A percentile compares a stretch with the other conserved stretches of the same genome.
These are phyloP conservation scores for Trichoderma harzianum DNA, from an alignment of 2,329 filamentous ascomycete genomes.

Conservation along the genomic window DNA sequence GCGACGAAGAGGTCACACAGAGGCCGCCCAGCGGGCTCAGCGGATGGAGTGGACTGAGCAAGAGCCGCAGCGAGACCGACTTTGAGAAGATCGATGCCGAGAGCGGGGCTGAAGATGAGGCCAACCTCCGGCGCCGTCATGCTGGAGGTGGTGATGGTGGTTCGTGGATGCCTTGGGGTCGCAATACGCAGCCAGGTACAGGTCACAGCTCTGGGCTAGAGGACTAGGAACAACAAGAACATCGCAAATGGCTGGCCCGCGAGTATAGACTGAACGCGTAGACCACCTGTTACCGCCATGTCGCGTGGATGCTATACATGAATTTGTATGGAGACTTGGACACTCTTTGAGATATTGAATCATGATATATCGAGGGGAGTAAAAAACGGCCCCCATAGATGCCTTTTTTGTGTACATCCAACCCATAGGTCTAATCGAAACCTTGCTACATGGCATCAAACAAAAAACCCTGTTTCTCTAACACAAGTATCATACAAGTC, in stretches of 20 bases:
- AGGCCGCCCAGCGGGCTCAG: conserved; percentile 49
- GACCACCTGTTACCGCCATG: background rate
- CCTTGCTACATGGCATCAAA: background rate
- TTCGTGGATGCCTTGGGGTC: conserved; percentile 50
- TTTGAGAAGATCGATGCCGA: conserved; percentile 87
- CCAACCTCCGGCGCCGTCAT: conserved; percentile 33
- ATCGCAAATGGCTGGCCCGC: conserved; percentile 24
- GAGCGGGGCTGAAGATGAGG: conserved; percentile 56
- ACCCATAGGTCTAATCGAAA: background rate
- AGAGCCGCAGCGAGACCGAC: conserved; percentile 81
- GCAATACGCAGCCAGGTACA: conserved; percentile 31
- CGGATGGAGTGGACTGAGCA: conserved; percentile 59
- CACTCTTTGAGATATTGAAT: background rate
- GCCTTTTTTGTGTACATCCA: conserved; percentile 2
- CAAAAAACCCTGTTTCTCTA: background rate
- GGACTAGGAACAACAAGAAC: conserved; percentile 37
- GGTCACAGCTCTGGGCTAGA: conserved; percentile 41
- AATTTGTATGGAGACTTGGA: background rate
- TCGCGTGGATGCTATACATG: background rate
- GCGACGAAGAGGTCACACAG: conserved; percentile 35
- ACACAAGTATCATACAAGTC: conserved; percentile 20
- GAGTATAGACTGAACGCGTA: conserved; percentile 30
- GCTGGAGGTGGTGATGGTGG: conserved; percentile 29
- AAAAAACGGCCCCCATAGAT: background rate
- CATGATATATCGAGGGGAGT: conserved; percentile 14